Evolutionary conservation across 2,329 filamentous ascomycete genomes (phyloP), one percentile per base, ranked within the genome.

Genomic region (Chaetomium strumarium): DNA sequence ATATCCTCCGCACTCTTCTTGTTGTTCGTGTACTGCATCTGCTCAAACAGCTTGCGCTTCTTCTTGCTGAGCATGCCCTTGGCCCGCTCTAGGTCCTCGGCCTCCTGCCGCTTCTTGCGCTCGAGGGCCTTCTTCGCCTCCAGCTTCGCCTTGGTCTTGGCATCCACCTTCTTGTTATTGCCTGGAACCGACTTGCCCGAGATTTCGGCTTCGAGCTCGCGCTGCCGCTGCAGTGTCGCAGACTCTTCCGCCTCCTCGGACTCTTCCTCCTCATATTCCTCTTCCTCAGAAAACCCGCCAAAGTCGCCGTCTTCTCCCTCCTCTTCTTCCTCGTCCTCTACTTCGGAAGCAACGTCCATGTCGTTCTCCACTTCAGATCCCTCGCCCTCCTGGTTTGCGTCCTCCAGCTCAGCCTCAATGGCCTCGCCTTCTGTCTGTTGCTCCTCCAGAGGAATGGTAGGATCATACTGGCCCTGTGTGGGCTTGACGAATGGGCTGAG

Each of bases 21-120:
- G 73, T 86, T 91, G 72, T 96, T 96, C 57, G 84, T 90, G 72
- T 95, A 95, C 66, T 90, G 79, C 89, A 99, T 99, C 76, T 96
- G 93, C 77, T 97, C 93, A 61, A 92, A 86, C 65, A 96, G 75
- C 83, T 96, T 96, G 65, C 93, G 80, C 84, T 97, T 99, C 81
- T 95, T 93, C 71, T 95, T 88, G 70, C 87, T 88, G 77, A 97
- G 85, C 93, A 99, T 99, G 75, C 95, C 93, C 82, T 96, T 96
- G 68, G 89, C 86, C 58, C 92, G 80, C 70, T 96, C 90, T 53
- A 95, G 72, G 64, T 97, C 91, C 70, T 97, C 93, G 4, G 86
- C 84, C 66, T 93, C 88, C 64, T 84, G 78, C 55, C 83, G 80
- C 34, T 83, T 80, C 71, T 88, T 85, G 74, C 85, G 86, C 61